Conservation (phyloP, 176 grass and related monocot genomes). For the Tillandsia fasciculata region DNA sequence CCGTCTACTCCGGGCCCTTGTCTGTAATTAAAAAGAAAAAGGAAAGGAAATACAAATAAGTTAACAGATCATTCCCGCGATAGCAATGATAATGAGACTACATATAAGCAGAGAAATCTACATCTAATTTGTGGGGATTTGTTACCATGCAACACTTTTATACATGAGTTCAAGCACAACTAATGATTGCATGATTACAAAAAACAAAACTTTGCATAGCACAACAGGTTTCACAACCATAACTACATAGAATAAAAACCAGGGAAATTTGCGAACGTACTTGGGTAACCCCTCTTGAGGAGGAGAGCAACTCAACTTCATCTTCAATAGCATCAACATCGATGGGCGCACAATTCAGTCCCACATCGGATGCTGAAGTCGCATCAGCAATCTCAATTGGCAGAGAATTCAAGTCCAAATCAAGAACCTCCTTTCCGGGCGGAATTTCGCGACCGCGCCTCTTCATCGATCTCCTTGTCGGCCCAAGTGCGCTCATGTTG, state of each 20-base stretch:
- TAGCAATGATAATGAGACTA: too few species aligned
- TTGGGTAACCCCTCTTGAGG: not conserved
- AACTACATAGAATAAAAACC: not conserved
- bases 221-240: too few species aligned
- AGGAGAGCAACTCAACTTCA: constrained; percentile 6
- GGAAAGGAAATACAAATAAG: constrained; percentile 2
- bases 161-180: too few species aligned
- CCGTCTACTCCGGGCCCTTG: constrained; percentile 25
- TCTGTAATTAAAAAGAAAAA: constrained; percentile 27
- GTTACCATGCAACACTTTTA: too few species aligned
- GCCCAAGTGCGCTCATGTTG: not conserved
- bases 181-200: too few species aligned
- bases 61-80: not conserved
- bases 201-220: too few species aligned
- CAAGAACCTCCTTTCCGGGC: not conserved
- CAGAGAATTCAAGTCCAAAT: constrained; percentile 2
- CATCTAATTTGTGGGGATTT: too few species aligned
- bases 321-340: constrained; percentile 21
- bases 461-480: not conserved
- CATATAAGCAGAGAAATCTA: too few species aligned
- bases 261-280: constrained; percentile 5
- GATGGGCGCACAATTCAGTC: constrained; percentile 12
- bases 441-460: not conserved
- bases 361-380: not conserved
- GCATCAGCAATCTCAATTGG: not conserved